Evolutionary conservation across 371 early-diverging fungal species (phyloP), one percentile per base, ranked within the genome.

Genomic region (Nosema muscidifuracis): DNA sequence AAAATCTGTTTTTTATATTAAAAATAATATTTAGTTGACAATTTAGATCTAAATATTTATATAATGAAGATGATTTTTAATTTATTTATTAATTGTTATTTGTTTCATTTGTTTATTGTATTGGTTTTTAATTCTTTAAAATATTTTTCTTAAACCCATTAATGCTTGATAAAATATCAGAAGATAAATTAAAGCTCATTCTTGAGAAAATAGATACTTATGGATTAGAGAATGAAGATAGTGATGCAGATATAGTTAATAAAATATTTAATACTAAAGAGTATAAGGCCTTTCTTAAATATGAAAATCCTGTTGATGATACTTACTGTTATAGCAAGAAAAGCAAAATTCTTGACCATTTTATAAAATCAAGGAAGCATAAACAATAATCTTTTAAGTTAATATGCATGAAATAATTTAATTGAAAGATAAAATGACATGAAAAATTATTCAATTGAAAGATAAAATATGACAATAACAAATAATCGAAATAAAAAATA

Each of bases 121-220:
- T n/a, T n/a, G n/a, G n/a, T n/a, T n/a, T n/a, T n/a, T n/a, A n/a
- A n/a, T n/a, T n/a, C n/a, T n/a, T n/a, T n/a, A n/a, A n/a, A n/a
- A n/a, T n/a, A n/a, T n/a, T n/a, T n/a, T n/a, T n/a, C 15, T 40
- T 40, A 47, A 4, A 4, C 47, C 20, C n/a, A 10, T 6, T 47
- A n/a, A 47, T 47, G 47, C n/a, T 47, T 47, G 47, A 47, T 13
- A 47, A 47, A 47, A 3, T 47, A 12, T n/a, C 47, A 47, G 47
- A 47, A 47, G 47, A 47, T 4, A 12, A 47, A 12, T 10, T 4
- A n/a, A 47, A 47, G n/a, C 6, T 47, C 9, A 53, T 53, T 3
- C 4, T 12, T 24, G 28, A 53, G 3, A 20, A 53, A 26, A 26
- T 53, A 24, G 18, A 53, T 26, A 3, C 55, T 26, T 53, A 53